These are phyloP conservation scores for Phaffomyces antillensis DNA, from an alignment of 805 yeast species.

Conservation along the genomic window DNA sequence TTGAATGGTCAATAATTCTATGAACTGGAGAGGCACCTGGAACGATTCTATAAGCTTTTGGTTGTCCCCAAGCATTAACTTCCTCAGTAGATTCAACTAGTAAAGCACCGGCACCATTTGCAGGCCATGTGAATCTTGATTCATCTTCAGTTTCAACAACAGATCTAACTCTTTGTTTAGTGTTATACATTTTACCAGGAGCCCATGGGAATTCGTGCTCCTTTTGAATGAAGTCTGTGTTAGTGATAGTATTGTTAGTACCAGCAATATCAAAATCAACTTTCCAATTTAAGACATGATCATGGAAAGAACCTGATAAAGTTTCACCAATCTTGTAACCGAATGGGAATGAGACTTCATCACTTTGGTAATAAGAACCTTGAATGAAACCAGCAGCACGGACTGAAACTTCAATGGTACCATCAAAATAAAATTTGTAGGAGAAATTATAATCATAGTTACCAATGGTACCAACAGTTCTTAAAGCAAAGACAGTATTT, in stretches of 20 bases:
- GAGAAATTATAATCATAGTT: conserved; percentile 22
- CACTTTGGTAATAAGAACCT: conserved; percentile 22
- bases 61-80: conserved; percentile 22
- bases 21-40: conserved; percentile 18
- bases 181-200: conserved; percentile 15
- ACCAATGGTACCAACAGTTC: conserved; percentile 22
- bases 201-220: conserved; percentile 23
- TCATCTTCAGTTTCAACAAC: conserved; percentile 17
- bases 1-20: conserved; percentile 15
- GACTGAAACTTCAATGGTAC: conserved; percentile 23
- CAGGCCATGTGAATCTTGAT: conserved; percentile 14
- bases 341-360: conserved; percentile 14
- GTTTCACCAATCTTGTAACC: conserved; percentile 20
- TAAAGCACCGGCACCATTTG: conserved; percentile 19
- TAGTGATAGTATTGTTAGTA: conserved; percentile 16
- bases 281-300: conserved; percentile 22
- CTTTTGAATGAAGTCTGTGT: conserved; percentile 11
- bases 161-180: conserved; percentile 12
- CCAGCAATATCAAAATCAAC: conserved; percentile 25
- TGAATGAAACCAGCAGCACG: conserved; percentile 27
- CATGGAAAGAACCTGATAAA: conserved; percentile 25
- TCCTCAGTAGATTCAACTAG: conserved; percentile 21
- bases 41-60: conserved; percentile 23
- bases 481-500: conserved; percentile 21
- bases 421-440: conserved; percentile 21